These are phyloP conservation scores for Phytophthora aleatoria DNA, from an alignment of 352 stramenopile species.

Conservation along the genomic window DNA sequence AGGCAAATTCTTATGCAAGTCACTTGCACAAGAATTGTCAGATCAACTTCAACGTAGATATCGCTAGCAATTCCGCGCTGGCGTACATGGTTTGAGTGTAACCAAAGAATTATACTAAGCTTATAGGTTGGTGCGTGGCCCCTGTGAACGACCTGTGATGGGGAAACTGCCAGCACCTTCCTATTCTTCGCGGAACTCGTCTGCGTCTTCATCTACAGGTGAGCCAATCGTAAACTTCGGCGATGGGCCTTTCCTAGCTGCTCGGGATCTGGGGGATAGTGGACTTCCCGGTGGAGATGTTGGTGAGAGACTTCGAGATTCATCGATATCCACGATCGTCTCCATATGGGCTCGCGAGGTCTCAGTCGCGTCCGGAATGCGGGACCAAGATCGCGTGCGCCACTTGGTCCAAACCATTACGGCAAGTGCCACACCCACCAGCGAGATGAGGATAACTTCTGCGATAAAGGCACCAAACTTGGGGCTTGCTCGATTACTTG, in stretches of 20 bases:
- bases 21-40: neutral
- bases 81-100: no score
- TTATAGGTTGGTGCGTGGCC: neutral
- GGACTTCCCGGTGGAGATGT: slow-evolving; percentile 23
- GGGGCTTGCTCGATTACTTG: slow-evolving; percentile 23
- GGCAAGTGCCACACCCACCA: slow-evolving; percentile 61
- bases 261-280: slow-evolving; percentile 39
- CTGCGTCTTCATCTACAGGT: slow-evolving; percentile 43
- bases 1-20: neutral
- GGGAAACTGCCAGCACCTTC: slow-evolving; percentile 10
- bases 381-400: slow-evolving; percentile 63
- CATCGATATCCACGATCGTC: slow-evolving; percentile 28
- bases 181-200: slow-evolving; percentile 27
- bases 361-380: slow-evolving; percentile 41
- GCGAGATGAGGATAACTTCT: slow-evolving; percentile 54
- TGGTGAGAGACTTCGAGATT: slow-evolving; percentile 9
- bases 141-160: neutral
- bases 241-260: slow-evolving; percentile 28
- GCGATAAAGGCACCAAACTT: slow-evolving; percentile 48
- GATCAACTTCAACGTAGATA: neutral
- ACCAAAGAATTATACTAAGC: neutral
- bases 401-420: slow-evolving; percentile 53
- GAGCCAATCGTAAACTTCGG: slow-evolving; percentile 58
- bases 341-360: slow-evolving; percentile 33
- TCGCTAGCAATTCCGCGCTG: no score